Base-by-base conservation (phyloP, 495 filamentous ascomycete genomes). In the Neurospora intermedia region DNA sequence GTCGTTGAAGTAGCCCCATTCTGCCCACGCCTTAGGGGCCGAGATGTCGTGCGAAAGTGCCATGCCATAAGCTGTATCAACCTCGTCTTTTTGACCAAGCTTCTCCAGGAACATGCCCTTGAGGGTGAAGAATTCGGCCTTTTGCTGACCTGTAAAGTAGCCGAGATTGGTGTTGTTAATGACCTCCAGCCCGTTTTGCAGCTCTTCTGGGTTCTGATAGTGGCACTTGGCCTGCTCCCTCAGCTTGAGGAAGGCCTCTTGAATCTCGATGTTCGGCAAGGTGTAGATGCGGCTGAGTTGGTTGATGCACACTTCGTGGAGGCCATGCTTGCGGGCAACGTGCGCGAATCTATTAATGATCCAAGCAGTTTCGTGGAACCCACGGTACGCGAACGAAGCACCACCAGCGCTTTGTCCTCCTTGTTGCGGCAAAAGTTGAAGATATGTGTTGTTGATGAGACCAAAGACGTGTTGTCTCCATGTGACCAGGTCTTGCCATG, bases 71-170 rank as follows among this genome's bases (percentile, higher is more conserved):
- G 96, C 96, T 72, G 92, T 91, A 76, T 97, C 93, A 7, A 96
- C 94, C 71, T 98, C 96, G 16, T 91, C 90, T 77, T 93, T 92
- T 74, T 96, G 90, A 66, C 89, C 88, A 9, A 98, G 87, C 82
- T 97, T 98, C 72, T 94, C 94, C 18, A 98, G 85, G 86, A 99
- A 99, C 96, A 99, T 99, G 69, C 96, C 96, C 85, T 99, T 99
- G 66, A 99, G 87, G 0, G 94, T 99, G 83, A 97, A 98, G 82
- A 99, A 99, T 79, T 99, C 96, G 6, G 96, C 96, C 81, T 98
- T 98, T 80, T 99, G 96, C 78, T 94, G 90, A 8, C 92, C 85
- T 72, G 93, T 96, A 80, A 99, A 99, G 82, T 98, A 99, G 78
- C 96, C 97, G 39, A 99, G 89, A 75, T 99, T 99, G 71, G 96